Evolutionary conservation across 805 yeast genomes (phyloP).

Genomic region (Jamesozyma spencerorum): DNA sequence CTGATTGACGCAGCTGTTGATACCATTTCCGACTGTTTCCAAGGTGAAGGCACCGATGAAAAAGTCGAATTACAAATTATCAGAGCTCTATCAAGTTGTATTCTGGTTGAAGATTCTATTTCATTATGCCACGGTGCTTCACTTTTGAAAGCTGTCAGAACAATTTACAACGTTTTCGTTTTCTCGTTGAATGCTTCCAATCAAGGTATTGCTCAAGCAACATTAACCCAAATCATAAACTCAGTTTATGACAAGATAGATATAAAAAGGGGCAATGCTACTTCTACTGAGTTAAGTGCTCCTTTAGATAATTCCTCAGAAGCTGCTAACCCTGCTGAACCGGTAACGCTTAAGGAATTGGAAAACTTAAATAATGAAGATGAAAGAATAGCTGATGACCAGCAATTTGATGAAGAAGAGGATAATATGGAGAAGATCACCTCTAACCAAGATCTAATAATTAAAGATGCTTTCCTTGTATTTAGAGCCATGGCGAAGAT

Average conservation of each 20-base stretch:
- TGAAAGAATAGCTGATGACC: conserved; percentile 39
- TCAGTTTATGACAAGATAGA: conserved; percentile 66
- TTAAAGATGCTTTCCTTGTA: conserved; percentile 86
- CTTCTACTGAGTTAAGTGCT: conserved; percentile 2
- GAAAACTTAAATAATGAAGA: conserved; percentile 50
- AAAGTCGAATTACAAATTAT: conserved; percentile 86
- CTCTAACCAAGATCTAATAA: conserved; percentile 50
- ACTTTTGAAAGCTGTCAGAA: conserved; percentile 81
- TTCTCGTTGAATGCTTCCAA: conserved; percentile 72
- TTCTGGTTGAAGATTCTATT: conserved; percentile 67
- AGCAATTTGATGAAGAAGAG: conserved; percentile 7
- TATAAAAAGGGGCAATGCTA: conserved; percentile 11
- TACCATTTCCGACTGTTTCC: conserved; percentile 75
- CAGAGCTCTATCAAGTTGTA: conserved; percentile 82
- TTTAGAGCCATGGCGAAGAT: conserved; percentile 93
- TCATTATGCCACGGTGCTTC: conserved; percentile 77
- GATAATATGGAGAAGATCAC: conserved; percentile 2
- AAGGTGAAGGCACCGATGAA: conserved; percentile 87
- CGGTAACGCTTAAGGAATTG: conserved; percentile 52
- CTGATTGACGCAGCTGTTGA: conserved; percentile 76
- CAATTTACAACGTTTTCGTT: conserved; percentile 85
- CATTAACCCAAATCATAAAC: conserved; percentile 80
- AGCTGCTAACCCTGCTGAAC: conserved; percentile 9
- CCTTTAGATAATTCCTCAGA: conserved; percentile 1
- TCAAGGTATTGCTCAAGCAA: conserved; percentile 93